Percentiles rank a stretch among this genome's conserved stretches.
Conservation (phyloP, 1,284 basidiomycete species). For the Meira miltonrushii region DNA sequence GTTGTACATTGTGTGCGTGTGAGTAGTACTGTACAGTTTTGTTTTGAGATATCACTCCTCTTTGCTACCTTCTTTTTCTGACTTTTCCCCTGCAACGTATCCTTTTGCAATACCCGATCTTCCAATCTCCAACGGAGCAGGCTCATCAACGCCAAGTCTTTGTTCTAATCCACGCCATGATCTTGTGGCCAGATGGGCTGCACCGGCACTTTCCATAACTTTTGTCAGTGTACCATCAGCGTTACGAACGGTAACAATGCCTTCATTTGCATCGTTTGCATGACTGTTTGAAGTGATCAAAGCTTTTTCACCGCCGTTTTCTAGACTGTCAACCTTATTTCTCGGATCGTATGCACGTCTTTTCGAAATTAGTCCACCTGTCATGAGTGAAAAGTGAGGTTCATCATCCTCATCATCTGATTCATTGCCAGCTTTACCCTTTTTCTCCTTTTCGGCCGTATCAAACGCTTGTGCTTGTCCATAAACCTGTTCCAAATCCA, state of each 20-base stretch:
- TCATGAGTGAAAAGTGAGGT: conserved; percentile 70
- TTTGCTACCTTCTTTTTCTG: conserved; percentile 2
- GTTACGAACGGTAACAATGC: conserved; percentile 61
- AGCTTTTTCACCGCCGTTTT: conserved; percentile 26
- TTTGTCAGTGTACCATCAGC: conserved; percentile 61
- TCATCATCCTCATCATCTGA: conserved; percentile 56
- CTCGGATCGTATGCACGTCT: conserved; percentile 57
- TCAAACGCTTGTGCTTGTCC: conserved; percentile 20
- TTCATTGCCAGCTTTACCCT: conserved; percentile 14
- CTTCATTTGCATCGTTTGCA: conserved; percentile 5
- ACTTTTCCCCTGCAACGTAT: conserved; percentile 59
- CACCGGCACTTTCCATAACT: conserved; percentile 50
- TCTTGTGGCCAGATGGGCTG: conserved; percentile 64
- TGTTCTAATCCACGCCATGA: conserved; percentile 79
- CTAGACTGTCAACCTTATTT: conserved; percentile 6
- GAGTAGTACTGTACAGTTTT: neutral
- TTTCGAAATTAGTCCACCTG: conserved; percentile 75
- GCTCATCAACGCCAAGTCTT: conserved; percentile 71
- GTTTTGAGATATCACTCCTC: neutral
- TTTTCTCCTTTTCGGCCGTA: neutral
- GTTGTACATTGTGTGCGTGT: neutral
- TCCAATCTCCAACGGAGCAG: conserved; percentile 78
- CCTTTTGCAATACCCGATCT: conserved; percentile 81
- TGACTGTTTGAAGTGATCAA: conserved; percentile 7
- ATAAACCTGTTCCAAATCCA: conserved; percentile 65